Conservation (phyloP, 257 asterid species). For the Knoxia roxburghii region DNA sequence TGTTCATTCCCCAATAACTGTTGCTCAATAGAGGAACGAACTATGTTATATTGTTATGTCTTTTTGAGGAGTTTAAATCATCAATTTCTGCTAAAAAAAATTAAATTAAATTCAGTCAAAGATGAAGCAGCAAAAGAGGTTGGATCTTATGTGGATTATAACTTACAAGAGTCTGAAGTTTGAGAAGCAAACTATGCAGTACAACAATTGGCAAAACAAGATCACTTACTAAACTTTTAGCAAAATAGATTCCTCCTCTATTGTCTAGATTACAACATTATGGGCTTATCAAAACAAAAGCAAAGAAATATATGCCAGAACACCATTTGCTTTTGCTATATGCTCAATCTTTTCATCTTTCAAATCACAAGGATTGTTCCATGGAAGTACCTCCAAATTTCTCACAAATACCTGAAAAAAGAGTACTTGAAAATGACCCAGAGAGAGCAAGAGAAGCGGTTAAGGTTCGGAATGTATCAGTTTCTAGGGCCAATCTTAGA, state of each 20-base stretch:
- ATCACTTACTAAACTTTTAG: not conserved
- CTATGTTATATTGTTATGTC: too few species aligned
- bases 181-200: not conserved
- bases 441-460: not conserved
- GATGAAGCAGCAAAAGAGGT: too few species aligned
- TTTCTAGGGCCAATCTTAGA: not conserved
- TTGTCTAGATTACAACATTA: not conserved
- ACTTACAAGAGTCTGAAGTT: too few species aligned
- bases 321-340: not conserved
- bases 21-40: too few species aligned
- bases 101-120: too few species aligned
- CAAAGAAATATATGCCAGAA: not conserved
- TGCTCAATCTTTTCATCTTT: not conserved
- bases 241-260: not conserved
- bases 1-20: too few species aligned
- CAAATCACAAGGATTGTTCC: not conserved
- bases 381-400: not conserved
- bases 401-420: conserved; percentile 20
- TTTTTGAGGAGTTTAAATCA: too few species aligned
- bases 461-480: not conserved
- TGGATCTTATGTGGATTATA: too few species aligned
- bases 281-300: not conserved
- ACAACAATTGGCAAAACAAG: not conserved
- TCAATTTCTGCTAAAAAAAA: too few species aligned
- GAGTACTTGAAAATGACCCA: too few species aligned